Conservation (phyloP, 306 rosid genomes). For the Begonia loranthoides region DNA sequence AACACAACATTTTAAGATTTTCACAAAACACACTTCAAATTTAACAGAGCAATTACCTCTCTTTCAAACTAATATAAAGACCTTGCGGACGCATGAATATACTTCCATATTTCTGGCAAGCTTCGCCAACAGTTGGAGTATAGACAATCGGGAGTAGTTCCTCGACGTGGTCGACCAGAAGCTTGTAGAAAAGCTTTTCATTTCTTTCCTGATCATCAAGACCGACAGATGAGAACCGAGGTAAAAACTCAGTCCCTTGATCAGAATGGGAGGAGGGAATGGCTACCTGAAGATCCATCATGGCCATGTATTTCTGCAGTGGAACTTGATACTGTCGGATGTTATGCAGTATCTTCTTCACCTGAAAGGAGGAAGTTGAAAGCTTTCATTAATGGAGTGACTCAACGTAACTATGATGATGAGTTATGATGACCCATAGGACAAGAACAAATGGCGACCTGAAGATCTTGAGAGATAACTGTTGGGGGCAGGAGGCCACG, state of each 20-base stretch:
- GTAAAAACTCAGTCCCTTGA: too few relatives aligned
- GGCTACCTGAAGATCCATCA: constrained; percentile 97
- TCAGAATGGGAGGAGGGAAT: background rate
- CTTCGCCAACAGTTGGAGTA: constrained; percentile 98
- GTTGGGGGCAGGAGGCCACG: constrained; percentile 92
- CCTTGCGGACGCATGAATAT: constrained; percentile 80
- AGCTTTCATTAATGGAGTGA: too few relatives aligned
- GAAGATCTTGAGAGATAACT: constrained; percentile 58
- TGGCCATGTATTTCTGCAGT: constrained; percentile 75
- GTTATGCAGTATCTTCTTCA: constrained; percentile 59
- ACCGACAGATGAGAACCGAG: too few relatives aligned
- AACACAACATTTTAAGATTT: too few relatives aligned
- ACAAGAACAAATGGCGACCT: constrained; percentile 38
- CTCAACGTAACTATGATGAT: too few relatives aligned
- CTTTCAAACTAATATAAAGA: constrained; percentile 84
- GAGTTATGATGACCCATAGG: too few relatives aligned
- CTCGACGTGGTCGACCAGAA: constrained; percentile 77
- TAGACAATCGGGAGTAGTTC: constrained; percentile 91
- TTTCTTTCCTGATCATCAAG: constrained; percentile 50
- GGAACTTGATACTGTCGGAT: constrained; percentile 80
- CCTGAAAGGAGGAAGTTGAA: constrained; percentile 25
- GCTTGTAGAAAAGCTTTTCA: constrained; percentile 71
- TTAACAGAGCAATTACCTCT: constrained; percentile 32
- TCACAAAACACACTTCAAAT: too few relatives aligned
- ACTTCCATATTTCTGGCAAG: constrained; percentile 95